phyloP scores from a whole-genome alignment of 768 basidiomycete species.

The Suillus luteus region DNA sequence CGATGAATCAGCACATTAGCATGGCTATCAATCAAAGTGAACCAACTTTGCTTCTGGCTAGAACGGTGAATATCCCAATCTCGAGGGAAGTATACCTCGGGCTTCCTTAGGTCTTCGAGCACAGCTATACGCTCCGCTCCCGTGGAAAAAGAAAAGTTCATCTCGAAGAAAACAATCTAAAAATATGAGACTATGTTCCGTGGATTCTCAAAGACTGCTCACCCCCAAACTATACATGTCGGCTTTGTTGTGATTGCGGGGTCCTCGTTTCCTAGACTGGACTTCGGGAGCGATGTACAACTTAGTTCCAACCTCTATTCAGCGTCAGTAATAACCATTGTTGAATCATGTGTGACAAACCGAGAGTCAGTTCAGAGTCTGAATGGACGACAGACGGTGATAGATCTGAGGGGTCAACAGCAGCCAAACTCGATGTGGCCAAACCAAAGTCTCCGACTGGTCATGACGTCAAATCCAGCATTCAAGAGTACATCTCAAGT shows the following conservation, averaged over 20 bases:
- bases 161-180: conserved; percentile 96
- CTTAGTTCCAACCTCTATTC: conserved; percentile 81
- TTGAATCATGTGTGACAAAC: conserved; percentile 35
- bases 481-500: background rate
- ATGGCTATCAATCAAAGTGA: background rate
- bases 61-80: conserved; percentile 65
- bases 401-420: conserved; percentile 73
- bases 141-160: conserved; percentile 86
- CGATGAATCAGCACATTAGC: conserved; percentile 8
- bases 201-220: conserved; percentile 27
- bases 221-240: conserved; percentile 96
- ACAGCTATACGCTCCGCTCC: conserved; percentile 83
- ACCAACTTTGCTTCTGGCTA: conserved; percentile 71
- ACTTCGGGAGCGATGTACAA: conserved; percentile 95
- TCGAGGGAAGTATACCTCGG: conserved; percentile 72
- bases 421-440: conserved; percentile 79
- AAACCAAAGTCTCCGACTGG: conserved; percentile 92
- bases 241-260: conserved; percentile 83
- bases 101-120: conserved; percentile 75
- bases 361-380: conserved; percentile 76
- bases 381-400: conserved; percentile 44
- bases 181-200: conserved; percentile 6
- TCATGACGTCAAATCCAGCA: conserved; percentile 1
- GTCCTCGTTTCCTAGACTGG: conserved; percentile 57
- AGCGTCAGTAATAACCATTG: background rate